Evolutionary conservation across 306 rosid species (phyloP).

Genomic region (Pterocarpus santalinus): DNA sequence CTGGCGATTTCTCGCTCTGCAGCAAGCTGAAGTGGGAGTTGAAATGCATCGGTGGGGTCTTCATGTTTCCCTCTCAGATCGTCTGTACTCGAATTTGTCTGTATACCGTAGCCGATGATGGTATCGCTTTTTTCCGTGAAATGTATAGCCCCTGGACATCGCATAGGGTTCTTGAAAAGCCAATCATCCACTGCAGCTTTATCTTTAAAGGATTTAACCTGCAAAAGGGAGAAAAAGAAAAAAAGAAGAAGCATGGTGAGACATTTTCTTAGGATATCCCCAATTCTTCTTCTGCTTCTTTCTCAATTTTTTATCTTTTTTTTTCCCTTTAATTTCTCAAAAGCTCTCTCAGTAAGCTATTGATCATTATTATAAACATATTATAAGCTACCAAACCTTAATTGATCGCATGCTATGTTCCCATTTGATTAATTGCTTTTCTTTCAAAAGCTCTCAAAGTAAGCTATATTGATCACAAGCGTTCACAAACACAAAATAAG

Average conservation of each 20-base stretch:
- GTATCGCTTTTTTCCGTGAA: slow-evolving; percentile 60
- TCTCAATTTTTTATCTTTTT: not conserved
- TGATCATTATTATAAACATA: not conserved
- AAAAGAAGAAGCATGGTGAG: not conserved
- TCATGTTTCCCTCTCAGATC: slow-evolving; percentile 59
- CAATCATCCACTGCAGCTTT: slow-evolving; percentile 66
- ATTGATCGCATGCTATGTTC: not conserved
- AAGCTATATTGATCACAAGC: too few species aligned
- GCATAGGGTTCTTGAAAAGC: slow-evolving; percentile 73
- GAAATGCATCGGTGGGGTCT: slow-evolving; percentile 76
- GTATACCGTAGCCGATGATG: slow-evolving; percentile 82
- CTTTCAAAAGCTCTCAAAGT: too few species aligned
- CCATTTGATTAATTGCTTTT: not conserved
- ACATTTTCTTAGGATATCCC: not conserved
- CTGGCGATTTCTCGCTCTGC: slow-evolving; percentile 94
- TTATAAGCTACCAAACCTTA: not conserved
- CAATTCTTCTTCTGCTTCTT: not conserved
- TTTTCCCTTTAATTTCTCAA: too few species aligned
- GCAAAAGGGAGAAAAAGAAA: not conserved
- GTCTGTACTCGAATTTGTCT: slow-evolving; percentile 71
- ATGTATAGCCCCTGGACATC: slow-evolving; percentile 82
- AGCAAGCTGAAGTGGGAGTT: slow-evolving; percentile 89
- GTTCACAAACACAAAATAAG: not conserved
- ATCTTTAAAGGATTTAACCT: slow-evolving; percentile 68
- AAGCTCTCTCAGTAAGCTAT: too few species aligned